These are phyloP conservation scores for Ceratocystis cacaofunesta DNA, from an alignment of 2,329 filamentous ascomycete genomes.

Conservation along the genomic window DNA sequence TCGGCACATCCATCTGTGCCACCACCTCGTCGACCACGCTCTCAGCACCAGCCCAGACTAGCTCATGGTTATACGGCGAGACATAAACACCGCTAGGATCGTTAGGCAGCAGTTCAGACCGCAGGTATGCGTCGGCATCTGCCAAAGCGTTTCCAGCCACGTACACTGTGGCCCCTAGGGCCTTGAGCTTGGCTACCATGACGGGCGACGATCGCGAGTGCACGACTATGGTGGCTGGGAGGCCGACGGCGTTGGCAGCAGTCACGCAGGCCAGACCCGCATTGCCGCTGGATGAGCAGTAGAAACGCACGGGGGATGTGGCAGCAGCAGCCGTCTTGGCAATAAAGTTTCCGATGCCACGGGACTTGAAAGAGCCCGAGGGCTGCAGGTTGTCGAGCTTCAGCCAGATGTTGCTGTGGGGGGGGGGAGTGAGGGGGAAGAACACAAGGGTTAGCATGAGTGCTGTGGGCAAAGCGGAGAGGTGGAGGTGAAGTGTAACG, in stretches of 20 bases:
- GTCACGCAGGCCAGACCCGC: conserved; percentile 70
- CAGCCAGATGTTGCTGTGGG: conserved; percentile 53
- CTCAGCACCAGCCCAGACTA: conserved; percentile 51
- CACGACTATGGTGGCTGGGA: conserved; percentile 61
- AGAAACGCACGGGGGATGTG: conserved; percentile 47
- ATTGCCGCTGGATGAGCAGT: conserved; percentile 68
- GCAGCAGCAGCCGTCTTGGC: conserved; percentile 20
- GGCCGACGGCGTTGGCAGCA: conserved; percentile 48
- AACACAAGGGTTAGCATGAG: background rate
- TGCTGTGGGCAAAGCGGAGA: background rate
- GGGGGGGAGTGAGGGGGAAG: background rate
- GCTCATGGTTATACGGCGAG: conserved; percentile 53
- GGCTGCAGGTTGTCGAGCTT: conserved; percentile 75
- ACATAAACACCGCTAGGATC: conserved; percentile 46
- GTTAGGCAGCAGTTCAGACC: conserved; percentile 39
- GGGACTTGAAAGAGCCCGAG: conserved; percentile 71
- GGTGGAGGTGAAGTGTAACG: background rate
- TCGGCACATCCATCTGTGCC: conserved; percentile 29
- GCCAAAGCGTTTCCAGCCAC: conserved; percentile 53
- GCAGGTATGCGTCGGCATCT: conserved; percentile 54
- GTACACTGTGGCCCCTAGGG: conserved; percentile 54
- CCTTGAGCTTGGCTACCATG: conserved; percentile 57
- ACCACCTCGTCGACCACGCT: conserved; percentile 41
- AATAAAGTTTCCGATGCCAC: conserved; percentile 58
- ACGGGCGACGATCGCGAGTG: conserved; percentile 48